Evolutionary conservation across 192 early-diverging fungal genomes (phyloP).

Genomic region (Helicostylum pulchrum): DNA sequence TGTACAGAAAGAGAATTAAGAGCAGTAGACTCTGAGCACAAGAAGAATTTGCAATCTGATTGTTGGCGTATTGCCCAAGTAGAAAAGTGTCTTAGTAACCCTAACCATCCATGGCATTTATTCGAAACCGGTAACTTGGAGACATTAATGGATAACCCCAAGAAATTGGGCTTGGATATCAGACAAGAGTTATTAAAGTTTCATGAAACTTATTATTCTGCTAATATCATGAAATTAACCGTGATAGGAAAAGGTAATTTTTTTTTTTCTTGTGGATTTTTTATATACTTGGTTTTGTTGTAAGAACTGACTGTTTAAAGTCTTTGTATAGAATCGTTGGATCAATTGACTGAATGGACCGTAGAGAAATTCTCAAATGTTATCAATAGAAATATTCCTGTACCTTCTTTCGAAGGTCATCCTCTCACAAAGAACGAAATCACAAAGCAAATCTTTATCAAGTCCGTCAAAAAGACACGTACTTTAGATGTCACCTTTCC

Average conservation of each 20-base stretch:
- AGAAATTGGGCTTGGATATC: conserved; percentile 65
- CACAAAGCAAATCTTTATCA: conserved; percentile 52
- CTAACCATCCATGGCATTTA: conserved; percentile 71
- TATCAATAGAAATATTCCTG: conserved; percentile 58
- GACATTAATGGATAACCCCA: conserved; percentile 66
- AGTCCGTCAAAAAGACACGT: conserved; percentile 70
- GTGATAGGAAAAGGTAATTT: conserved; percentile 66
- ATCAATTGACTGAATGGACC: conserved; percentile 71
- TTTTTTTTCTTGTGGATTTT: not conserved
- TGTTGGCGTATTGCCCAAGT: conserved; percentile 79
- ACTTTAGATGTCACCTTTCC: conserved; percentile 73
- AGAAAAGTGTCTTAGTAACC: conserved; percentile 66
- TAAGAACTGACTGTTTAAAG: not conserved
- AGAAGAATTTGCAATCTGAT: conserved; percentile 86
- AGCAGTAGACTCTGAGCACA: conserved; percentile 92
- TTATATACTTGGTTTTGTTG: not conserved
- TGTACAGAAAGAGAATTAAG: conserved; percentile 87
- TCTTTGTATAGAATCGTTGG: conserved; percentile 61
- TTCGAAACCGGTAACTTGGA: conserved; percentile 87
- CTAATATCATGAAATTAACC: conserved; percentile 88
- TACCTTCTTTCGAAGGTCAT: conserved; percentile 65
- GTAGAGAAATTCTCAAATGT: conserved; percentile 76
- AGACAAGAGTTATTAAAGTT: conserved; percentile 78
- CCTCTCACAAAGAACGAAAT: conserved; percentile 68
- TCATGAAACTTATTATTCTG: conserved; percentile 82